Base-by-base conservation (phyloP, 192 early-diverging fungal species). In the Funneliformis mosseae region DNA sequence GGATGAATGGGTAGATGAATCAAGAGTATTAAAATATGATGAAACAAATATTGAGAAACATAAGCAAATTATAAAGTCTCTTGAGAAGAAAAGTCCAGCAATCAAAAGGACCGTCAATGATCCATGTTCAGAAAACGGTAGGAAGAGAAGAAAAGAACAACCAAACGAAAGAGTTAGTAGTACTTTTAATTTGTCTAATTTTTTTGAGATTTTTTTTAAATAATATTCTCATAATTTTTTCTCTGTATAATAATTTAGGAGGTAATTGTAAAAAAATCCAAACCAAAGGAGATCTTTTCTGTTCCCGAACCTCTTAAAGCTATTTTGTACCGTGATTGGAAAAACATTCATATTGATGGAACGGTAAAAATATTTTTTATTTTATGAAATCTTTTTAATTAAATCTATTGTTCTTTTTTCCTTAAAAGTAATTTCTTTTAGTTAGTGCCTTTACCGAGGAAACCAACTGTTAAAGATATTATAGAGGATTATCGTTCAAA, bases 1-100 rank as follows among this genome's bases (percentile, higher is more conserved):
- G 96, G 98, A 99, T 84, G 98, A 99, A 86, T 99, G 98, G 98
- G 98, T 98, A 0, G 92, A 94, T 59, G 95, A 97, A 84, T 85
- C 91, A 41, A 90, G 98, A 7, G 88, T 95, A 21, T 83, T 97
- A 25, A 95, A 95, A 80, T 90, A 85, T 84, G 94, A 90, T 62
- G 92, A 94, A 25, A 94, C 95, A 59, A 98, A 97, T 83, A 79
- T 97, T 68, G 88, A 92, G 74, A 89, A 89, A 67, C 95, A 98
- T 82, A 84, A 90, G 45, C 94, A 94, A 48, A 86, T 98, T 18
- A 83, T 84, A 68, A 89, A 92, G 10, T 84, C 87, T 82, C 87
- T 79, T 62, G 90, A 70, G 81, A 90, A 79, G 42, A 80, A 81
- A 86, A 85, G 73, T 70, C 85, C 74, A 70, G 86, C 83, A 88